Evolutionary conservation across 2,329 filamentous ascomycete genomes (phyloP).

Genomic region (Aspergillus piperis): DNA sequence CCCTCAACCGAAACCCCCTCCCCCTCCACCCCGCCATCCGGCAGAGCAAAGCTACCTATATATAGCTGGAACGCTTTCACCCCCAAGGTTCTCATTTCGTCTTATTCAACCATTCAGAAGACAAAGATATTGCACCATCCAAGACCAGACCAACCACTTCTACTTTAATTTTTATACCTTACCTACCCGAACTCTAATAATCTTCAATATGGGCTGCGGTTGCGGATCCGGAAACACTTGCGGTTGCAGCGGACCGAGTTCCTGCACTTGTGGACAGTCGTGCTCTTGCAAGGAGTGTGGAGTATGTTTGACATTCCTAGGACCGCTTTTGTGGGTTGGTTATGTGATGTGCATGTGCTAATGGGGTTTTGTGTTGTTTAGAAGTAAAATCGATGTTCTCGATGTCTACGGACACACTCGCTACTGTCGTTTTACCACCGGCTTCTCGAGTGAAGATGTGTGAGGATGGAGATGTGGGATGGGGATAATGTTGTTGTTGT

Average conservation of each 20-base stretch:
- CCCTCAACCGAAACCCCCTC: background rate
- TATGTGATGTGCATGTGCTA: conserved; percentile 7
- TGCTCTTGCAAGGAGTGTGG: conserved; percentile 43
- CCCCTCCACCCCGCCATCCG: conserved; percentile 7
- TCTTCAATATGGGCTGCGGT: conserved; percentile 34
- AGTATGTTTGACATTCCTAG: conserved; percentile 30
- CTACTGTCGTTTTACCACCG: no score
- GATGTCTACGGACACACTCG: no score
- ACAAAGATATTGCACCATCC: background rate
- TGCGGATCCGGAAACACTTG: conserved; percentile 39
- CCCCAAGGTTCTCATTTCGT: conserved; percentile 5
- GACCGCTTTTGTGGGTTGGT: background rate
- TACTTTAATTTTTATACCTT: no score
- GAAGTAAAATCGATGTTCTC: background rate
- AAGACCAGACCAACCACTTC: background rate
- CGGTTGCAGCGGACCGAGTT: conserved; percentile 33
- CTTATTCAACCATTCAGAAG: background rate
- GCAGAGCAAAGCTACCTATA: conserved; percentile 11
- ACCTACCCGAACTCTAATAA: background rate
- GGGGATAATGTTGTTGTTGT: background rate
- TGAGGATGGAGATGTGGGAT: background rate
- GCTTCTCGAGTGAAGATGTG: no score
- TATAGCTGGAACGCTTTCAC: conserved; percentile 10
- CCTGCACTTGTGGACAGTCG: conserved; percentile 36
- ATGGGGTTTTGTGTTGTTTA: background rate